These are phyloP conservation scores for Coniferiporia sulphurascens DNA, from an alignment of 1,284 basidiomycete species.

Conservation along the genomic window DNA sequence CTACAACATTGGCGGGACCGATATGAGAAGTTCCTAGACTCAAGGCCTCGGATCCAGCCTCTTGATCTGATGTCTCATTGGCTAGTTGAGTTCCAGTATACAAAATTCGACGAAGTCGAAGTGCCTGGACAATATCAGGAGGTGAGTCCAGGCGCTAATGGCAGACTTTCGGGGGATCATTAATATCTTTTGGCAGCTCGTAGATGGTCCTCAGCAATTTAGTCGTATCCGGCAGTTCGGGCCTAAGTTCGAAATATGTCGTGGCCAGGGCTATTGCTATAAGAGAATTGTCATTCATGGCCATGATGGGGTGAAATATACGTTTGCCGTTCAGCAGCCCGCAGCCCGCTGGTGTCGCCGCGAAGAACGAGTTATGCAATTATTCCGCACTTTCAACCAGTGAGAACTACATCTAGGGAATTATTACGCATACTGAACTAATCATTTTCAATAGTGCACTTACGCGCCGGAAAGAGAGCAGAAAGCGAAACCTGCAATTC, in stretches of 20 bases:
- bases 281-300: conserved; percentile 90
- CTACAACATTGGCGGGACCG: conserved; percentile 93
- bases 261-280: conserved; percentile 84
- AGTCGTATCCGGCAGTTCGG: conserved; percentile 90
- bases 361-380: conserved; percentile 90
- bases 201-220: conserved; percentile 92
- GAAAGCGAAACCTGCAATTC: conserved; percentile 90
- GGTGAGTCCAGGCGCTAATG: conserved; percentile 39
- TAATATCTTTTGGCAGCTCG: conserved; percentile 48
- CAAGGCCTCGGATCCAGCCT: conserved; percentile 80
- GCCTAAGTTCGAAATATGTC: conserved; percentile 86
- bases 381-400: conserved; percentile 93
- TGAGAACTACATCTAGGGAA: conserved; percentile 32
- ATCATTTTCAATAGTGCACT: conserved; percentile 54
- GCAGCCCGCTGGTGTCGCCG: conserved; percentile 84
- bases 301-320: conserved; percentile 85
- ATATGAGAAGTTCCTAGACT: conserved; percentile 84
- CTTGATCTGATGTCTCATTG: conserved; percentile 91
- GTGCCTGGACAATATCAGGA: conserved; percentile 98
- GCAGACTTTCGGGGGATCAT: not conserved
- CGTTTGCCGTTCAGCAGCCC: conserved; percentile 91
- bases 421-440: not conserved
- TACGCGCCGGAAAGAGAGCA: conserved; percentile 84
- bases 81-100: conserved; percentile 96
- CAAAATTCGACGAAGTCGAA: conserved; percentile 97